Evolutionary conservation across 1,284 basidiomycete species (phyloP), one percentile per base, ranked within the genome.

Genomic region (Cutaneotrichosporon cavernicola): DNA sequence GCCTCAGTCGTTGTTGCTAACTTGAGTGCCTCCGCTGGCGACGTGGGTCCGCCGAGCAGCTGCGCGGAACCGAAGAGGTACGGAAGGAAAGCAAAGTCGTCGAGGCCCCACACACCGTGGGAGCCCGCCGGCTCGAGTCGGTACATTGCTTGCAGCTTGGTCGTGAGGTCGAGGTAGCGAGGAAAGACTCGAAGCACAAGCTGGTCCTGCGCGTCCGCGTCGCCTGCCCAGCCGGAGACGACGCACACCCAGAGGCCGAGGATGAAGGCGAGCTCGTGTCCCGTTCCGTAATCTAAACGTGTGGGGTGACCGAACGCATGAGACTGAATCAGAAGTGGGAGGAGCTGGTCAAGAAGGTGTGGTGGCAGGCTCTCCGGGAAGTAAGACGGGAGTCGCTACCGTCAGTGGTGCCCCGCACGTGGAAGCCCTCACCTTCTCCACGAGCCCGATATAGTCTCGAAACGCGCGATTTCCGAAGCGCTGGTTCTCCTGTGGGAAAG

Each of bases 81-180:
- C 30, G 90, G 89, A 30, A 97, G 83, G 80, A 97, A 97, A 60
- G 86, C 87, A 67, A 90, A 97, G 77, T 99, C 97, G 76, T 99
- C 94, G 40, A 99, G 82, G 0, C 96, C 96, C 96, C 96, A 99
- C 0, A 98, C 96, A 9, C 96, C 96, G 74, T 99, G 97, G 68
- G 91, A 94, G 3, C 96, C 96, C 0, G 96, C 96, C 4, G 97
- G 96, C 80, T 99, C 96, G 8, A 99, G 86, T 53, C 85, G 87
- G 77, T 98, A 99, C 30, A 87, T 86, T 72, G 92, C 90, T 76
- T 99, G 97, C 36, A 97, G 83, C 58, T 85, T 85, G 86, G 92
- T 95, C 67, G 89, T 91, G 31, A 96, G 83, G 47, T 85, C 84
- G 53, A 96, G 81, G 76, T 98, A 99, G 30, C 71, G 70, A 1